A percentile compares a stretch with the other conserved stretches of the same genome.
Conservation (phyloP, 2,329 filamentous ascomycete species). For the Aulographum hederae region DNA sequence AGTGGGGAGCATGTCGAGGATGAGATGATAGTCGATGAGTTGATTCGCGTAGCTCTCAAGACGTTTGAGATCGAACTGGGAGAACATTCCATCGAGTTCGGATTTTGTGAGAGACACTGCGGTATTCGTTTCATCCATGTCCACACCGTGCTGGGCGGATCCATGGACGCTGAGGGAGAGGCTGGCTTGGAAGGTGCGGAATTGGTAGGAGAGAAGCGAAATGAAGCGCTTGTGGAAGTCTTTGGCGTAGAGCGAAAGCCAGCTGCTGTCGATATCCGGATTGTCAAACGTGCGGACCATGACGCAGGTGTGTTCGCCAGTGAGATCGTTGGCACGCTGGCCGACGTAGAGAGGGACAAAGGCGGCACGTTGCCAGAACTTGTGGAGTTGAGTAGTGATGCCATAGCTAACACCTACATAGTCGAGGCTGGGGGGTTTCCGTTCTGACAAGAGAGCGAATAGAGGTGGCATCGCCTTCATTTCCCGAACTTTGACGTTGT, state of each 20-base stretch:
- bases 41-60: conserved; percentile 92
- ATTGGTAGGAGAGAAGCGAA: conserved; percentile 77
- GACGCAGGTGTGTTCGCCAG: conserved; percentile 92
- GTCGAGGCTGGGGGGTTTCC: conserved; percentile 62
- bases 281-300: conserved; percentile 68
- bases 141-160: conserved; percentile 56
- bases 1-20: conserved; percentile 75
- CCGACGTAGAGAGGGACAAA: conserved; percentile 87
- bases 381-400: conserved; percentile 69
- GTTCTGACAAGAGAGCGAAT: conserved; percentile 74
- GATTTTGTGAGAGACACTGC: conserved; percentile 44
- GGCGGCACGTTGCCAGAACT: conserved; percentile 82
- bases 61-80: conserved; percentile 86
- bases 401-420: conserved; percentile 95
- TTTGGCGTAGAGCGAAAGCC: conserved; percentile 77
- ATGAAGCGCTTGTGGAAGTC: conserved; percentile 95
- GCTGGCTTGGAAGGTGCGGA: conserved; percentile 61
- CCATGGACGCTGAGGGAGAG: conserved; percentile 78
- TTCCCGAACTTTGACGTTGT: conserved; percentile 79
- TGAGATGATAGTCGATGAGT: conserved; percentile 94
- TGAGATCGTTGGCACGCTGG: conserved; percentile 90
- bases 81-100: conserved; percentile 61
- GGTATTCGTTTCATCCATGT: conserved; percentile 25
- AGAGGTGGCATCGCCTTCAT: conserved; percentile 84
- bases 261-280: conserved; percentile 35